Evolutionary conservation across 1,284 basidiomycete genomes (phyloP), one percentile per base, ranked within the genome.

Genomic region (Xerocomus nothofagi): DNA sequence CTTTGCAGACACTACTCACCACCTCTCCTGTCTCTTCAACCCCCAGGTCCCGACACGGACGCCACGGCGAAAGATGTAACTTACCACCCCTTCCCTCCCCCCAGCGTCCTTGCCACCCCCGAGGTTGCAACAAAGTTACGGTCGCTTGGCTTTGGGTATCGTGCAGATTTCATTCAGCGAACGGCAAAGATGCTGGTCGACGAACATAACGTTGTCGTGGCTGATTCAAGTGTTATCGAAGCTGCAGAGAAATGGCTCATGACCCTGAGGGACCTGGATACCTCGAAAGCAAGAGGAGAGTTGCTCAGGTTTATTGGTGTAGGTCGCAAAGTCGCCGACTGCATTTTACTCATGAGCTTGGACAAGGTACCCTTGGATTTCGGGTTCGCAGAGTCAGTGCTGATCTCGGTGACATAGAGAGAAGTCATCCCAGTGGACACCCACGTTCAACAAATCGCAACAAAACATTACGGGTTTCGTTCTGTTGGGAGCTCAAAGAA

Each of bases 291-390:
- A 15, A 76, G 94, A 50, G 76, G 79, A 30, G 82, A 88, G 55
- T 76, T 99, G 18, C 71, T 97, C 32, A 84, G 79, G 61, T 83
- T 93, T 56, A 81, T 91, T 38, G 97, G 97, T 0, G 92, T 99
- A 0, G 97, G 97, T 1, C 81, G 93, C 30, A 99, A 99, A 69
- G 94, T 98, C 1, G 93, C 91, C 1, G 96, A 98, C 65, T 99
- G 97, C 64, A 78, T 99, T 29, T 72, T 98, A 46, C 74, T 99
- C 21, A 98, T 99, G 91, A 93, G 92, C 58, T 69, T 98, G 48
- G 92, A 98, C 69, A 93, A 97, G 78, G 89, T 90, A 58, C 4
- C 7, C 70, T 56, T 7, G 17, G 11, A 37, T 38, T 10, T 12
- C 23, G 24, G 41, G 15, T 45, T 8, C 26, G 51, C 21, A 20